These are phyloP conservation scores for Orobanche coerulescens DNA, from an alignment of 257 asterid species.

Conservation along the genomic window DNA sequence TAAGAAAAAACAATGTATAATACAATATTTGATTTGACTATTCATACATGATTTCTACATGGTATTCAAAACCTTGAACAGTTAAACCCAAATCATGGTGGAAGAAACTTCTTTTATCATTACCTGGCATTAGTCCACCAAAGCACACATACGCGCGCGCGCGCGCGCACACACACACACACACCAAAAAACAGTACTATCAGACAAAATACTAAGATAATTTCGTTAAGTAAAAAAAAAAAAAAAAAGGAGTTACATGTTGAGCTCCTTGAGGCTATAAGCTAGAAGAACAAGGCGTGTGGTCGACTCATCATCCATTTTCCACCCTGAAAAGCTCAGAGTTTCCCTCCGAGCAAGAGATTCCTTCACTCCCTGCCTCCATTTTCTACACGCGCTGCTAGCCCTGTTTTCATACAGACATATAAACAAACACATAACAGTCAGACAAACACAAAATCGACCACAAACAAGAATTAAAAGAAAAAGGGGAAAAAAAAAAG, in stretches of 20 bases:
- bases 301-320: conserved; percentile 70
- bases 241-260: conserved; percentile 38
- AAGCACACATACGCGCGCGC: no score
- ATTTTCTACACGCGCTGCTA: conserved; percentile 67
- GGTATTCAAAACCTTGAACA: no score
- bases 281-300: conserved; percentile 70
- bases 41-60: neutral
- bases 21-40: neutral
- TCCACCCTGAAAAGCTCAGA: conserved; percentile 83
- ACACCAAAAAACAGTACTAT: no score
- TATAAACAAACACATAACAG: neutral
- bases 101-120: no score
- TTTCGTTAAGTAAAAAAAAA: neutral
- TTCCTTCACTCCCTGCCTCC: conserved; percentile 81
- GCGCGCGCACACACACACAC: neutral
- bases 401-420: conserved; percentile 32
- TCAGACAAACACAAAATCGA: neutral
- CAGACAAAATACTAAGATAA: neutral
- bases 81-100: no score
- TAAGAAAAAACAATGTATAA: neutral
- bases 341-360: conserved; percentile 57
- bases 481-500: neutral
- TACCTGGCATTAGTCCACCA: no score
- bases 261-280: conserved; percentile 73
- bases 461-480: neutral